Percentiles rank a stretch among this genome's conserved stretches.
phyloP scores from a whole-genome alignment of 164 flowering plant species.

The Hamamelis virginiana region DNA sequence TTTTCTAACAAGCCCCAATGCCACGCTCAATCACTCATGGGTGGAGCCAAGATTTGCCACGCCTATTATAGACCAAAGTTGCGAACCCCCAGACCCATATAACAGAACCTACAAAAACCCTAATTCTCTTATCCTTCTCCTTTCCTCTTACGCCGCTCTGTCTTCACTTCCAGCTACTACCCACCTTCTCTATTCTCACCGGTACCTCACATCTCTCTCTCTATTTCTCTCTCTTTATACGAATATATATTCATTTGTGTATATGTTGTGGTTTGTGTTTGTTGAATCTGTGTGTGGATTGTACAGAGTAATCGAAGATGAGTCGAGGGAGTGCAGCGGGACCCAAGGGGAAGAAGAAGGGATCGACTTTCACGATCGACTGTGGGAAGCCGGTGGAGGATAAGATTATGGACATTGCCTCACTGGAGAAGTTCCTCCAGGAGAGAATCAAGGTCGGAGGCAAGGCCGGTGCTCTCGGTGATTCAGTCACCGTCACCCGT shows the following conservation, averaged over 20 bases:
- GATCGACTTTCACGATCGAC: slow-evolving; percentile 55
- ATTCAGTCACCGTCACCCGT: slow-evolving; percentile 52
- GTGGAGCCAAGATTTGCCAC: too few relatives aligned
- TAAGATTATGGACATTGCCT: slow-evolving; percentile 63
- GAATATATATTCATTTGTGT: background rate
- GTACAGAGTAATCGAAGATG: slow-evolving; percentile 21
- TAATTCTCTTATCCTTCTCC: background rate
- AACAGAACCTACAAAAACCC: background rate
- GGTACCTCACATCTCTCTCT: slow-evolving; percentile 2
- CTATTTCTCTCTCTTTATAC: background rate
- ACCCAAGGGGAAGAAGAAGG: slow-evolving; percentile 68
- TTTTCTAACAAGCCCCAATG: too few relatives aligned
- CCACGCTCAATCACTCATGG: too few relatives aligned
- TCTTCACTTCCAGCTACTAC: background rate
- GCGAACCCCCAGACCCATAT: too few relatives aligned
- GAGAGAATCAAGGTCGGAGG: slow-evolving; percentile 75
- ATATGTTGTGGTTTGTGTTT: background rate
- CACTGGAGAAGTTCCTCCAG: slow-evolving; percentile 72
- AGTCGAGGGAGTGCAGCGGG: slow-evolving; percentile 43
- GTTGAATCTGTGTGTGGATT: background rate
- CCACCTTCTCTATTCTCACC: background rate
- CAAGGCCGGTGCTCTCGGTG: slow-evolving; percentile 70
- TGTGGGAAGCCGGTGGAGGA: slow-evolving; percentile 74
- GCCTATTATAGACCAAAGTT: too few relatives aligned
- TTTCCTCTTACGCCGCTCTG: background rate